Evolutionary conservation across 345 rosid species (phyloP), one percentile per base, ranked within the genome.

Genomic region (Ailanthus altissimus): DNA sequence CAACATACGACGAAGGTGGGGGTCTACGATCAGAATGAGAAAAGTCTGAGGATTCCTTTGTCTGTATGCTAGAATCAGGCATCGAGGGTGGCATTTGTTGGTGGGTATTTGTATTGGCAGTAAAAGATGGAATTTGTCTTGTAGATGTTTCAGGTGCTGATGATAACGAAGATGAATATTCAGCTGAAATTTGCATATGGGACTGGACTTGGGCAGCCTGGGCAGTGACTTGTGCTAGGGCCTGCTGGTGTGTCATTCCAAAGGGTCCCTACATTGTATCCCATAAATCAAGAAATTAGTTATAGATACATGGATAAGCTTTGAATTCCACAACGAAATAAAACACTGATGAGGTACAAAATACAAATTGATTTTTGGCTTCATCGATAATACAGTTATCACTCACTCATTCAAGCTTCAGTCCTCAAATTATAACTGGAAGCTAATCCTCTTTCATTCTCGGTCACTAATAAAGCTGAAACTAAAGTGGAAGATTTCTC

Each of bases 161-260:
- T 32, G 90, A 56, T 14, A 70, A 50, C 60, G 82, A 72, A 73
- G 81, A 81, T 32, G 84, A 72, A 81, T 71, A 42, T 10, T 85
- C 86, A 10, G 82, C 56, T 67, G 79, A 85, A 26, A 67, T 70
- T 57, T 86, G 87, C 73, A 74, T 67, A 8, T 82, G 78, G 46
- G 84, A 76, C 71, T 78, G 81, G 65, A 84, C 83, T 73, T 90
- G 94, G 47, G 83, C 90, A 14, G 97, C 94, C 81, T 91, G 94
- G 70, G 94, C 92, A 43, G 93, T 90, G 58, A 94, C 92, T 85
- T 94, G 97, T 6, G 93, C 94, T 36, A 89, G 78, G 38, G 92
- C 93, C 83, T 94, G 92, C 85, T 94, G 94, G 88, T 91, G 94
- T 32, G 93, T 84, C 91, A 91, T 92, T 58, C 93, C 91, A 71